Base-by-base conservation (phyloP, 2,329 filamentous ascomycete genomes). In the Plenodomus biglobosus region DNA sequence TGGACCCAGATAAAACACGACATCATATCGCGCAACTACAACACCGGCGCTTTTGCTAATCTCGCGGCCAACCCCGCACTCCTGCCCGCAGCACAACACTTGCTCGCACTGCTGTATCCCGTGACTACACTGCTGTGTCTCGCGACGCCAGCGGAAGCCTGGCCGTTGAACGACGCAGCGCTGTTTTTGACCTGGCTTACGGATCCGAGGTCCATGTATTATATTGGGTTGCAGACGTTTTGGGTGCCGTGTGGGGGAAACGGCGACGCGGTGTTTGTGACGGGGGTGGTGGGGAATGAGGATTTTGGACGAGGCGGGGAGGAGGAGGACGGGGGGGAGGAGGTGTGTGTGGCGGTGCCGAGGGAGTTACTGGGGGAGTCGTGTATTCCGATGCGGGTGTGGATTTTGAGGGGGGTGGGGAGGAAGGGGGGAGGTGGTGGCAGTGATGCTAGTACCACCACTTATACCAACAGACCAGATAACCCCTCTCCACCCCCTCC, bases 181-280 rank as follows among this genome's bases (percentile, higher is more conserved):
- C 38, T 56, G n/a, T 56, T 56, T 32, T 17, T 56, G 11, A 56
- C 47, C 0, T 56, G 53, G 53, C 38, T 56, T 11, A 51, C 53
- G 1, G 53, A 56, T 27, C 44, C 47, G 7, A 48, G 53, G 7
- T 56, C 47, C 0, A 41, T 47, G 38, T 53, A 49, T 21, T 56
- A 53, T 27, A 53, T 53, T 34, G 18, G 42, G 3, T 7, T 34
- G 7, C 18, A 13, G 8, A 45, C 42, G 1, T 37, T 19, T 17
- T 35, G 34, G 6, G 19, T 56, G 7, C 27, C 37, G 27, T 46
- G 44, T 21, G 34, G 39, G 1, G 11, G 27, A 2, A 19, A 39
- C n/a, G 24, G 41, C 1, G 20, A 36, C 13, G 13, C 17, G 2
- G 42, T 40, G 0, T 47, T 56, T 16, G 38, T 40, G 8, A 51